Conservation (phyloP, 495 filamentous ascomycete species). For the Penicillium macrosclerotiorum region DNA sequence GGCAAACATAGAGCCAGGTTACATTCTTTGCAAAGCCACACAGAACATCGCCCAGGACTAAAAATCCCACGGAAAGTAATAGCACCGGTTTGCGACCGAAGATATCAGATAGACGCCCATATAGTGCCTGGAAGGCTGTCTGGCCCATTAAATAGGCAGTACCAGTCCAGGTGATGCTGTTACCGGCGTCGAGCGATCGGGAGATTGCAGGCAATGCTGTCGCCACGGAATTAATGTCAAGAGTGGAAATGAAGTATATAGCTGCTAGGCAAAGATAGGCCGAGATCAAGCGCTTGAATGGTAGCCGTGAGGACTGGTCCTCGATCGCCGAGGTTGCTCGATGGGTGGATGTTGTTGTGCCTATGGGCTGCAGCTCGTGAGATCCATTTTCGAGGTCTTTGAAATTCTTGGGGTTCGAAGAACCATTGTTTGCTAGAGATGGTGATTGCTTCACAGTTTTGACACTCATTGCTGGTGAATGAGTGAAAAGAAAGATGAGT, state of each 20-base stretch:
- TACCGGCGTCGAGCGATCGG: constrained; percentile 48
- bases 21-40: constrained; percentile 45
- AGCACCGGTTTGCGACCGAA: constrained; percentile 51
- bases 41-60: constrained; percentile 47
- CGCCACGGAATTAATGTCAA: constrained; percentile 59
- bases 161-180: constrained; percentile 67
- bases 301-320: too few relatives aligned
- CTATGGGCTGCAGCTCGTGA: too few relatives aligned
- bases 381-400: too few relatives aligned
- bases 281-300: too few relatives aligned
- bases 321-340: too few relatives aligned
- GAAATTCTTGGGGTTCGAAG: too few relatives aligned
- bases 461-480: too few relatives aligned
- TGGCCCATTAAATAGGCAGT: constrained; percentile 68
- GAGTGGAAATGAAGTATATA: constrained; percentile 56
- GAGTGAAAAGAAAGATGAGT: too few relatives aligned
- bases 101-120: constrained; percentile 54
- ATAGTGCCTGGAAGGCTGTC: constrained; percentile 59
- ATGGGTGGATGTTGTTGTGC: too few relatives aligned
- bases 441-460: too few relatives aligned
- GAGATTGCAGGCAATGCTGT: constrained; percentile 57
- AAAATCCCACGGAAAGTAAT: constrained; percentile 37
- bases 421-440: too few relatives aligned
- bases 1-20: constrained; percentile 48
- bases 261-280: too few relatives aligned